Evolutionary conservation across 306 rosid species (phyloP).

Genomic region (Cucumis hystrix): DNA sequence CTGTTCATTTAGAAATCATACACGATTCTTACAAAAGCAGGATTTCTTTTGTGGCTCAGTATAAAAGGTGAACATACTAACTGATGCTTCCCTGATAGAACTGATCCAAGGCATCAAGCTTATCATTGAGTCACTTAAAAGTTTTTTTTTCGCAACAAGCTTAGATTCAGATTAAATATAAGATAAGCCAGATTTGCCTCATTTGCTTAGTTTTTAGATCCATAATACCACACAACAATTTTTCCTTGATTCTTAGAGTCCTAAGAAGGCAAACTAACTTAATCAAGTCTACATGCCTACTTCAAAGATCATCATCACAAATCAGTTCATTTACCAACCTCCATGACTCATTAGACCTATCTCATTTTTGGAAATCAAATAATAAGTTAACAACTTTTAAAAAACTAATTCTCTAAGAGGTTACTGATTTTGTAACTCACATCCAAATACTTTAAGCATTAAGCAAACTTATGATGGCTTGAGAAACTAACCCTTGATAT

Average conservation of each 20-base stretch:
- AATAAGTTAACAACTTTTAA: neutral
- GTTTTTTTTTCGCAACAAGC: neutral
- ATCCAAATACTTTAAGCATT: neutral
- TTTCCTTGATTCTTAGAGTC: neutral
- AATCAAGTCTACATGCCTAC: neutral
- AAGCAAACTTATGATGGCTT: neutral
- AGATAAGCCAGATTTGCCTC: neutral
- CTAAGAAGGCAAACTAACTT: neutral
- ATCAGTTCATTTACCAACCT: neutral
- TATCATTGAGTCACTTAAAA: neutral
- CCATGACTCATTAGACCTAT: neutral
- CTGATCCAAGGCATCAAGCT: neutral
- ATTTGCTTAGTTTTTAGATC: neutral
- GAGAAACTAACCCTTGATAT: slow-evolving; percentile 59
- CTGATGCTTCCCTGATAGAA: neutral
- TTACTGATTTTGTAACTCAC: neutral
- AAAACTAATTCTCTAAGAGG: neutral
- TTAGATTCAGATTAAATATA: neutral
- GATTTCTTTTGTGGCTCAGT: neutral
- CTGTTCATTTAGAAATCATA: neutral
- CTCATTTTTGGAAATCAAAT: neutral
- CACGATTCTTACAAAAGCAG: neutral
- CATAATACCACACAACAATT: neutral
- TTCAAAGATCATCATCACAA: neutral
- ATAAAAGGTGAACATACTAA: neutral